These are phyloP conservation scores for Eutrema japonicum DNA, from an alignment of 345 rosid species.

Conservation along the genomic window DNA sequence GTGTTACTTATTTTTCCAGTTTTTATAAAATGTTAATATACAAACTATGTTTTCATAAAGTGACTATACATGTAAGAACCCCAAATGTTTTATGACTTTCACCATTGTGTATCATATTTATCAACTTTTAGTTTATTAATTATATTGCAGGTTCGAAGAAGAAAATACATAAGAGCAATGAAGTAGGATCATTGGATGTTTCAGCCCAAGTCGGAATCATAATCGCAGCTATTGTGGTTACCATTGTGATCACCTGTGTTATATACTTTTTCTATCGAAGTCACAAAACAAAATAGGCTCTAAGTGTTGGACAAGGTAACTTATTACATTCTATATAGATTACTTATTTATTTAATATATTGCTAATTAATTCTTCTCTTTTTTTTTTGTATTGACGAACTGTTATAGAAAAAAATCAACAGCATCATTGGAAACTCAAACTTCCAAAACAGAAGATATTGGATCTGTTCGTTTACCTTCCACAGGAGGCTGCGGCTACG, in stretches of 20 bases:
- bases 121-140: no score
- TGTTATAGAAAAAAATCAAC: not conserved
- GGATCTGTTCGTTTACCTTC: no score
- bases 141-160: conserved; percentile 20
- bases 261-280: not conserved
- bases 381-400: not conserved
- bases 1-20: no score
- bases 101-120: no score
- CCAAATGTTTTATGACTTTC: no score
- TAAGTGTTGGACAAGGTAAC: conserved; percentile 18
- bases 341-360: not conserved
- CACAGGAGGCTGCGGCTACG: no score
- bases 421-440: not conserved
- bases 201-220: not conserved
- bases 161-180: not conserved
- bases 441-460: conserved; percentile 16
- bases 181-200: conserved; percentile 8
- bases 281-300: conserved; percentile 18
- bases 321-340: not conserved
- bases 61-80: no score
- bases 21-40: no score
- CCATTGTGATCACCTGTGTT: conserved; percentile 18
- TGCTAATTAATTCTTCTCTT: not conserved
- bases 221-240: conserved; percentile 11
- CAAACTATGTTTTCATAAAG: no score